Conservation (phyloP, 345 rosid genomes). For the Salix dunnii region DNA sequence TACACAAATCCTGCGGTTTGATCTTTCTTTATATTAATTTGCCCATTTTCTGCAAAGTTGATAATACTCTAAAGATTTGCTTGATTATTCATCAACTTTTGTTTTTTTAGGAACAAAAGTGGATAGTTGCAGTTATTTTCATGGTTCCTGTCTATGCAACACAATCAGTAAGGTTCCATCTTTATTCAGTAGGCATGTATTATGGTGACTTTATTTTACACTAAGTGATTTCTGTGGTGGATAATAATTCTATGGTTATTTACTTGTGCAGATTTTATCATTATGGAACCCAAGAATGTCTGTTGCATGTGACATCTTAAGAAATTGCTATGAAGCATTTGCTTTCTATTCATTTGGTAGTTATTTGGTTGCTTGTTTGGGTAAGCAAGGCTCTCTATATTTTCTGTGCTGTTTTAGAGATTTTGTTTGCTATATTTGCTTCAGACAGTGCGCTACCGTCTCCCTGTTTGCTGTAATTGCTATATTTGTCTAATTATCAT, state of each 20-base stretch:
- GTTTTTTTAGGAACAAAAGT: constrained; percentile 70
- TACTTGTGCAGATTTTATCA: constrained; percentile 49
- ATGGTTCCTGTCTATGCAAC: constrained; percentile 88
- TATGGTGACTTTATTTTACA: no score
- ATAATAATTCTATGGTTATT: background rate
- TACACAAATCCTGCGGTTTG: constrained; percentile 57
- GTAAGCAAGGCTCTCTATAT: constrained; percentile 30
- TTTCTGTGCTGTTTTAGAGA: background rate
- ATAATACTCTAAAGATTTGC: background rate
- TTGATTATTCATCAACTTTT: background rate
- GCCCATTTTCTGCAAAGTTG: background rate
- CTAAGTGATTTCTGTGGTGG: background rate
- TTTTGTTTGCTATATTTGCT: background rate
- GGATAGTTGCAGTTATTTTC: constrained; percentile 70
- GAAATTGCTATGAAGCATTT: constrained; percentile 86
- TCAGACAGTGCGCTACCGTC: background rate
- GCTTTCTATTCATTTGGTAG: constrained; percentile 87
- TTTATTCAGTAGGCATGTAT: background rate
- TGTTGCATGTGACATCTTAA: constrained; percentile 72
- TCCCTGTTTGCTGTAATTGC: background rate
- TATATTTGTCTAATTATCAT: no score
- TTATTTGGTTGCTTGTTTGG: constrained; percentile 84
- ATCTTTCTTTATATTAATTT: background rate
- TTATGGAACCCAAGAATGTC: constrained; percentile 57
- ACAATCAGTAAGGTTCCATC: constrained; percentile 59